Evolutionary conservation across 129 eudicot species (phyloP).

Genomic region (Centella asiatica): DNA sequence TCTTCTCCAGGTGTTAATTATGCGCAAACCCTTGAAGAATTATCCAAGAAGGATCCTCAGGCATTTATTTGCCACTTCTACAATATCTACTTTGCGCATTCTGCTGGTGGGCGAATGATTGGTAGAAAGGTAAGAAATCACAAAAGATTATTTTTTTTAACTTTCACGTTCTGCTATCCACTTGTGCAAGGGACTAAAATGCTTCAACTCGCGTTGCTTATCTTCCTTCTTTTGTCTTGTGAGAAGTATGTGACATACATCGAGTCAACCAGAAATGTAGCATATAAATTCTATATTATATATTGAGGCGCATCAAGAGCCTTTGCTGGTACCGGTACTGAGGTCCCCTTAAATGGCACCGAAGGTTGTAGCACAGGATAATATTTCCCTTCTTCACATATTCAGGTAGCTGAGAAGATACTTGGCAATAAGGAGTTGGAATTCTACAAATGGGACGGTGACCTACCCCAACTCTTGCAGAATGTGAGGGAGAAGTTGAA

Average conservation of each 20-base stretch:
- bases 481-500: constrained; percentile 83
- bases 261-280: no score
- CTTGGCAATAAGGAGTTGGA: constrained; percentile 68
- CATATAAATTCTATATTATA: no score
- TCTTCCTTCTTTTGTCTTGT: no score
- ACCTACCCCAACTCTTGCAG: constrained; percentile 63
- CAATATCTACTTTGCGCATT: constrained; percentile 83
- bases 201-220: no score
- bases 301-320: no score
- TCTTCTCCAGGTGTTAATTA: constrained; percentile 68
- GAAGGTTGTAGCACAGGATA: no score
- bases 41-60: constrained; percentile 78
- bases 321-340: no score
- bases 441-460: constrained; percentile 95
- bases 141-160: not conserved
- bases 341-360: no score
- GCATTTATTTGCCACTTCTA: constrained; percentile 94
- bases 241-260: no score
- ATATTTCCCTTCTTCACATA: not conserved
- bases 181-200: no score
- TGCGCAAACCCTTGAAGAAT: constrained; percentile 50
- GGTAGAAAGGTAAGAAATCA: constrained; percentile 64
- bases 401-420: constrained; percentile 72
- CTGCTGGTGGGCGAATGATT: constrained; percentile 96
- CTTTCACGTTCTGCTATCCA: no score